Evolutionary conservation across 768 basidiomycete genomes (phyloP), one percentile per base, ranked within the genome.

Genomic region (Tricholomella constricta): DNA sequence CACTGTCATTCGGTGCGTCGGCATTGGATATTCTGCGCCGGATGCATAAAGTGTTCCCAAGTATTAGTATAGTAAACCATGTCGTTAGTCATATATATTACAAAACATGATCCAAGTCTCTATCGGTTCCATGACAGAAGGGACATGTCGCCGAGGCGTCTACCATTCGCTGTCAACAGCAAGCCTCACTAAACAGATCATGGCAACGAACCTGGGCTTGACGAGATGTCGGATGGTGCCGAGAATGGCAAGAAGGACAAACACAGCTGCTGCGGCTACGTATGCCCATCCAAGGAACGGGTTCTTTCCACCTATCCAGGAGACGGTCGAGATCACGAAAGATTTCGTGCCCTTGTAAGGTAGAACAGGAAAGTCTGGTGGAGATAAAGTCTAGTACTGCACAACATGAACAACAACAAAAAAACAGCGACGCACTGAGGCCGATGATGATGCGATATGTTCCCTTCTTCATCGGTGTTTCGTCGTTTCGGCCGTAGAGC

Each of bases 231-330:
- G 83, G 44, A 90, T 82, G n/a, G 94, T 91, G 22, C 97, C 93
- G 22, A 86, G 79, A 44, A 98, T 69, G 22, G 92, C 94, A 36
- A 99, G 82, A 11, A 91, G 76, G 15, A 98, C 85, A 66, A 97
- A 98, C 14, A 98, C 78, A 15, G 80, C 83, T 2, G 95, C 85
- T 1, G 94, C 84, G 14, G 88, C 95, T 40, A 99, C 88, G 65
- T 99, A 99, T 2, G 94, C 92, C 94, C 95, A 98, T 7, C 97
- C 97, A 17, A 99, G 79, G 85, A 99, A 99, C 1, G 94, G 86
- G 62, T 99, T 98, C 75, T 96, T 95, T 35, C 97, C 97, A 10
- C 97, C 97, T 66, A 97, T 93, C 95, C 96, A 98, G 1, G 95
- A 93, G 12, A 97, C 94, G 3, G 96, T 98, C 38, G 94, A 94